Conservation (phyloP, 179 eudicot genomes). For the Patellifolia procumbens region DNA sequence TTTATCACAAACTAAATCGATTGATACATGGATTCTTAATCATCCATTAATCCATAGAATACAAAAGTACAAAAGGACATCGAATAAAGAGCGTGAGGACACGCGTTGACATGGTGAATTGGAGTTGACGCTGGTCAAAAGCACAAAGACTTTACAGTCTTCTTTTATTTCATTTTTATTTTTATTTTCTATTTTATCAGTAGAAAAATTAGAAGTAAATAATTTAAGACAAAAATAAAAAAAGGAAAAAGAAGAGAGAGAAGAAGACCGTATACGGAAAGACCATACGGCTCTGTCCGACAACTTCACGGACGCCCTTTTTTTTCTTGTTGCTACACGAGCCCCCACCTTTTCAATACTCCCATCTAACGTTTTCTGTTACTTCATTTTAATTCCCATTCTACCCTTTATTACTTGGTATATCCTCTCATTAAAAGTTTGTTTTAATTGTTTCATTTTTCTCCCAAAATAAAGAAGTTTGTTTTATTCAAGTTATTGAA, state of each 20-base stretch:
- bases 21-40: too few relatives aligned
- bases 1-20: too few relatives aligned
- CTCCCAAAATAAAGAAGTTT: too few relatives aligned
- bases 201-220: neutral
- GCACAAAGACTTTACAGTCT: slow-evolving; percentile 12
- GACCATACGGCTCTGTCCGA: slow-evolving; percentile 62
- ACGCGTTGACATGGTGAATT: slow-evolving; percentile 23
- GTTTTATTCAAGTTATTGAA: too few relatives aligned
- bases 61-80: neutral
- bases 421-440: too few relatives aligned
- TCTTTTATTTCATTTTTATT: neutral
- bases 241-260: slow-evolving; percentile 10
- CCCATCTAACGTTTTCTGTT: too few relatives aligned
- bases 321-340: slow-evolving; percentile 16
- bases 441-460: too few relatives aligned
- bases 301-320: slow-evolving; percentile 40
- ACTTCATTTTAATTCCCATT: neutral
- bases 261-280: slow-evolving; percentile 54
- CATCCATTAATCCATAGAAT: neutral
- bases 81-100: neutral
- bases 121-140: slow-evolving; percentile 19
- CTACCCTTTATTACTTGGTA: neutral
- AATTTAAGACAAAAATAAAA: neutral
- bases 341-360: slow-evolving; percentile 22
- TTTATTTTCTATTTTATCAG: neutral